Conservation (phyloP, 805 yeast genomes). For the Saccharomycodes ludwigii region DNA sequence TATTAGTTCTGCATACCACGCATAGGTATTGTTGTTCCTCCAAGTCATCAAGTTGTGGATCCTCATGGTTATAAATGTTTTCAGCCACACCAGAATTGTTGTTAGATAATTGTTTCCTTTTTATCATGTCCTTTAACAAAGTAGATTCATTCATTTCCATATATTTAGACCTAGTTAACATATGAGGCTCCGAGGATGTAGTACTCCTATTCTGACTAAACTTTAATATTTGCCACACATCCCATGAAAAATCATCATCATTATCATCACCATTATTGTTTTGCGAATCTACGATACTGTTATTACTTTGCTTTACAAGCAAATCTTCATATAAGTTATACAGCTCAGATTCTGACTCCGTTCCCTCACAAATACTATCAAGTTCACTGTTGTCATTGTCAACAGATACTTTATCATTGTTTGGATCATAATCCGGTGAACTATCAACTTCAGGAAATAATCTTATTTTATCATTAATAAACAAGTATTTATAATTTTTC, state of each 20-base stretch:
- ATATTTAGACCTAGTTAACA: conserved; percentile 22
- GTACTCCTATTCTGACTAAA: not conserved
- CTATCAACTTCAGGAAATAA: conserved; percentile 29
- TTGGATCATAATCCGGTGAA: conserved; percentile 22
- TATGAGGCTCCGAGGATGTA: not conserved
- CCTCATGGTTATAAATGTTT: not conserved
- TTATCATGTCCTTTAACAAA: conserved; percentile 18
- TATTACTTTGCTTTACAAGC: too few relatives aligned
- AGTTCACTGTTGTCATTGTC: conserved; percentile 5
- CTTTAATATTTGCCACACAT: not conserved
- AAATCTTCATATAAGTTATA: conserved; percentile 1
- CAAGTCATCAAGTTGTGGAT: not conserved
- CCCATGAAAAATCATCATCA: not conserved
- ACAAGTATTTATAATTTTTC: conserved; percentile 15
- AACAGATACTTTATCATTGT: conserved; percentile 9
- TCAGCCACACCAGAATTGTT: not conserved
- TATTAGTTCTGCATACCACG: conserved; percentile 69
- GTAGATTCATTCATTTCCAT: conserved; percentile 19
- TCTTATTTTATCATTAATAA: conserved; percentile 16
- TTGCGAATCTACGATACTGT: too few relatives aligned
- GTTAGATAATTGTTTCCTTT: conserved; percentile 12
- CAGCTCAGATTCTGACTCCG: conserved; percentile 1
- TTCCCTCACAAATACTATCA: not conserved
- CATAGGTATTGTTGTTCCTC: conserved; percentile 28
- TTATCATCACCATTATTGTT: not conserved